These are phyloP conservation scores for Coemansia sp. DNA, from an alignment of 192 early-diverging fungal genomes.

Conservation along the genomic window DNA sequence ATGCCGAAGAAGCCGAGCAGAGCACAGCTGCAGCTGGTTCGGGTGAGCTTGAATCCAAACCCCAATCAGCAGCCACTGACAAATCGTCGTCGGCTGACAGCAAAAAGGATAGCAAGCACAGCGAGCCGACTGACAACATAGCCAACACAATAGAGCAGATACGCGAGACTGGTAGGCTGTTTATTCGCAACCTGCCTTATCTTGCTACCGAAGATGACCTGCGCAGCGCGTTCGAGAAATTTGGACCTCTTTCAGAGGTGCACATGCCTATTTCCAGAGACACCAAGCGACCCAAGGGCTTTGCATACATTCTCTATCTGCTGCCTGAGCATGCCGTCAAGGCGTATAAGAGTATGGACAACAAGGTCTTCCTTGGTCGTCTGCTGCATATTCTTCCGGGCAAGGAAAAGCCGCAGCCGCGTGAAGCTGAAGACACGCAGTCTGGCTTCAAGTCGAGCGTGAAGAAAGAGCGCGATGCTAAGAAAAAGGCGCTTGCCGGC, in stretches of 20 bases:
- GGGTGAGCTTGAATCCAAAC: neutral
- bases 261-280: constrained; percentile 93
- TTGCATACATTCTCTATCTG: constrained; percentile 85
- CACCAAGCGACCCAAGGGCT: constrained; percentile 92
- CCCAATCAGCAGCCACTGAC: constrained; percentile 13
- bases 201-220: constrained; percentile 87
- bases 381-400: constrained; percentile 87
- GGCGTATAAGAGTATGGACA: constrained; percentile 80
- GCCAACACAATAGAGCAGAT: constrained; percentile 65
- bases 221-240: constrained; percentile 75
- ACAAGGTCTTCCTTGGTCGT: constrained; percentile 87
- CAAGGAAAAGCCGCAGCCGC: constrained; percentile 70
- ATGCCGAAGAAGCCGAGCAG: constrained; percentile 8
- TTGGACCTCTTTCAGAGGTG: constrained; percentile 88
- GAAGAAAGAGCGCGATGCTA: constrained; percentile 81
- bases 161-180: constrained; percentile 91
- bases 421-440: constrained; percentile 50
- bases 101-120: constrained; percentile 4
- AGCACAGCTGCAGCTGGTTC: neutral
- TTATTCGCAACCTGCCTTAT: constrained; percentile 92
- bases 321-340: constrained; percentile 92
- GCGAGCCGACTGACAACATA: constrained; percentile 24
- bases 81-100: constrained; percentile 4
- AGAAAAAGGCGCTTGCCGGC: constrained; percentile 72
- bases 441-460: constrained; percentile 62